Percentiles rank a stretch among this genome's conserved stretches.
Evolutionary conservation across 805 yeast genomes (phyloP).

Genomic region (Yamadazyma sp.): DNA sequence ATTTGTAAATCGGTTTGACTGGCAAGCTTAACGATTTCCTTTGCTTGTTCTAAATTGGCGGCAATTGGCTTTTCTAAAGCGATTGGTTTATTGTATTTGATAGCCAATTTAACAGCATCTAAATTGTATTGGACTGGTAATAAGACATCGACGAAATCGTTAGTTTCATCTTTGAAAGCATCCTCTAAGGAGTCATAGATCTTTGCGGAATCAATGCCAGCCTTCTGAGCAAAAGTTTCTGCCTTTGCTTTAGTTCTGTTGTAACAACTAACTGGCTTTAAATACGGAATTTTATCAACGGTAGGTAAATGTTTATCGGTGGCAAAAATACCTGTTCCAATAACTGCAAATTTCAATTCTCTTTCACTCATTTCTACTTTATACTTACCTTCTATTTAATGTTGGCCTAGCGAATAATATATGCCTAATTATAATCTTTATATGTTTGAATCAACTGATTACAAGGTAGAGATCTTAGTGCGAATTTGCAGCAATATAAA

Average conservation of each 20-base stretch:
- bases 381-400: too few relatives aligned
- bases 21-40: slow-evolving; percentile 68
- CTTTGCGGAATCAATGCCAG: slow-evolving; percentile 47
- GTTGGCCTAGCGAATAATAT: too few relatives aligned
- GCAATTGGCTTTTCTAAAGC: slow-evolving; percentile 91
- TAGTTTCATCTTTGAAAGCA: slow-evolving; percentile 60
- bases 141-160: slow-evolving; percentile 79
- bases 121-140: slow-evolving; percentile 85
- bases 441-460: too few relatives aligned
- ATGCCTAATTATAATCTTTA: too few relatives aligned
- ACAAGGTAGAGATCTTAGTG: too few relatives aligned
- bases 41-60: slow-evolving; percentile 77
- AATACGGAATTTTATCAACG: slow-evolving; percentile 46
- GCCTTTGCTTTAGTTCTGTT: slow-evolving; percentile 88
- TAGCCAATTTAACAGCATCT: slow-evolving; percentile 64
- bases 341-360: slow-evolving; percentile 56
- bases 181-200: slow-evolving; percentile 62
- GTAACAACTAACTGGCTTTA: slow-evolving; percentile 66
- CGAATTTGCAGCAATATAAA: too few relatives aligned
- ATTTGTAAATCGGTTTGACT: slow-evolving; percentile 63
- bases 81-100: slow-evolving; percentile 73
- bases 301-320: slow-evolving; percentile 80
- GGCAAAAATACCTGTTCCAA: slow-evolving; percentile 90
- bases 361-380: too few relatives aligned
- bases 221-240: slow-evolving; percentile 64